Base-by-base conservation (phyloP, 352 stramenopile species). In the Pythium utonaiense region DNA sequence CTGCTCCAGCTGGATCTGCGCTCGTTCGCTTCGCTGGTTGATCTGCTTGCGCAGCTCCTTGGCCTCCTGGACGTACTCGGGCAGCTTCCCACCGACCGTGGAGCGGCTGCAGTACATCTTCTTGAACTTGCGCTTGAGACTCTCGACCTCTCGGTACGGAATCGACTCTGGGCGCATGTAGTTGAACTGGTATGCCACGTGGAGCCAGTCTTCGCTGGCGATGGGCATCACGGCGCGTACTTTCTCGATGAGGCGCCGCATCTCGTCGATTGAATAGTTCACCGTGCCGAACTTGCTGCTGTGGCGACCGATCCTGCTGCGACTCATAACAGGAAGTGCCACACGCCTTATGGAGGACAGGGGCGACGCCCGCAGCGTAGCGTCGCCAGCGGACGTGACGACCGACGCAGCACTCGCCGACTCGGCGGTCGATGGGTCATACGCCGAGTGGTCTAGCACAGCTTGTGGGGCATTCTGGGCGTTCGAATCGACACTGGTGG, bases 61-160 rank as follows among this genome's bases (percentile, higher is more conserved):
- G 42, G 76, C 76, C 21, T 86, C 69, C n/a, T 62, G 59, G 12
- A 80, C 50, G 57, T 86, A 86, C 27, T 77, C 72, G 16, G 76
- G 74, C 56, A 86, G 53, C 38, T 67, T 58, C 21, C 54, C 64
- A 21, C 49, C 56, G 10, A 47, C 58, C 16, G 56, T 53, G 6
- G 53, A 44, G 30, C 66, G 74, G 8, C 59, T 69, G 54, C 76
- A 88, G 61, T 84, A 88, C 78, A 86, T 84, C 38, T 84, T 86
- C 70, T 84, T 86, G 58, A 86, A 86, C 60, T 88, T 88, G 51
- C 78, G 74, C 68, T 86, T 84, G 50, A 88, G 68, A 42, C 70
- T 83, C 52, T 86, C 76, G 48, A 83, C 76, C 48, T 86, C 76
- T 30, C 76, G 69, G 70, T 83, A 83, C 60, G 76, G 76, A 36